phyloP scores from a whole-genome alignment of 768 basidiomycete genomes.

The Lactarius akahatsu region DNA sequence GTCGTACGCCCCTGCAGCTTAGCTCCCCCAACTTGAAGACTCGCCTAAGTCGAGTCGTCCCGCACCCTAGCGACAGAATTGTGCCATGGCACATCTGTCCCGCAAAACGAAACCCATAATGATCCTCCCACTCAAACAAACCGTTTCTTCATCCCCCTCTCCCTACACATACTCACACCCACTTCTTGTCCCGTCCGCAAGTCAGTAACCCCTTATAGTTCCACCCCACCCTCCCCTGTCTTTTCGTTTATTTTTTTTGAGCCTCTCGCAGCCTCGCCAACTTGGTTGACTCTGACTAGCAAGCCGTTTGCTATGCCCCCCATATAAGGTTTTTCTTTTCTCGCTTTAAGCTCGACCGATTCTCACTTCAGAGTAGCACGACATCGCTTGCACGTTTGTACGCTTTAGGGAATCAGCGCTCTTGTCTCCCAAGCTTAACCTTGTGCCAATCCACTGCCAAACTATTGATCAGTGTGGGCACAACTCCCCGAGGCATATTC shows the following conservation, averaged over 20 bases:
- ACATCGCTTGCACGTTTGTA: background rate
- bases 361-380: background rate
- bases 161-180: background rate
- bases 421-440: background rate
- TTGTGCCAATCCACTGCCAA: background rate
- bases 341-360: background rate
- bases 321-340: conserved; percentile 2
- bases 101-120: background rate
- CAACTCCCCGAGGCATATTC: background rate
- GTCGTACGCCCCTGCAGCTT: background rate
- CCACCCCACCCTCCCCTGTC: background rate
- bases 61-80: background rate
- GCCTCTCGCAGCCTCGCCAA: background rate
- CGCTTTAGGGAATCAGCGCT: background rate
- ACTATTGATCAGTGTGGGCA: background rate
- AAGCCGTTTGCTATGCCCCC: background rate
- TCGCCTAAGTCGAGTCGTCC: background rate
- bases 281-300: background rate
- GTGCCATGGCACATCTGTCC: background rate
- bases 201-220: background rate
- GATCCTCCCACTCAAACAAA: background rate
- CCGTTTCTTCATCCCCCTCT: background rate
- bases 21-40: background rate
- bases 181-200: background rate
- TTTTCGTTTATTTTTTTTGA: background rate